phyloP scores from a whole-genome alignment of 805 yeast species.

The Zygosaccharomyces pseudorouxii region DNA sequence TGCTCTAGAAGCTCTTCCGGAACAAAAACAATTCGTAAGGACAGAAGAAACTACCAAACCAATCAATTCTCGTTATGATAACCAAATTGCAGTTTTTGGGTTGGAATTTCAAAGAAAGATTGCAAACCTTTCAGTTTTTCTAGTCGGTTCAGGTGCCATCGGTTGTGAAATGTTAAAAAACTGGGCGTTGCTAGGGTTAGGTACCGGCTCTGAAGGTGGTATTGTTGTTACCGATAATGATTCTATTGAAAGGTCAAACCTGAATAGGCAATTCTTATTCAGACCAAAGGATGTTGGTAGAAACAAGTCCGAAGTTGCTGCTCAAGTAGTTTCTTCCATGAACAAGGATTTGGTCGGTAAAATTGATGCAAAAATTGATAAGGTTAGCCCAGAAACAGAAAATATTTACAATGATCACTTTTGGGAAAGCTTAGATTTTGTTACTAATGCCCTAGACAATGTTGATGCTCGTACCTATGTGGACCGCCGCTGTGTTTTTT shows the following conservation, averaged over 20 bases:
- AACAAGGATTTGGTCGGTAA: constrained; percentile 79
- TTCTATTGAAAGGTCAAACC: constrained; percentile 89
- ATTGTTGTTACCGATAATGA: constrained; percentile 89
- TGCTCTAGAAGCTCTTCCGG: constrained; percentile 86
- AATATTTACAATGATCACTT: constrained; percentile 75
- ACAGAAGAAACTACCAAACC: constrained; percentile 71
- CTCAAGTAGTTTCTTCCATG: constrained; percentile 76
- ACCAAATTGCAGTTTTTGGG: constrained; percentile 95
- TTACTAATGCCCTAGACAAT: constrained; percentile 94
- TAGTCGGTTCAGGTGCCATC: constrained; percentile 97
- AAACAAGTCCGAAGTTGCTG: constrained; percentile 86
- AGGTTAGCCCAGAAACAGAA: constrained; percentile 93
- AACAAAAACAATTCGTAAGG: constrained; percentile 51
- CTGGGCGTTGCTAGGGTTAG: constrained; percentile 97
- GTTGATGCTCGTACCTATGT: constrained; percentile 98
- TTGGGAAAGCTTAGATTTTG: constrained; percentile 82
- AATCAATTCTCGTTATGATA: constrained; percentile 78
- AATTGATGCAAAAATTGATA: constrained; percentile 72
- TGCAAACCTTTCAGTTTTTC: constrained; percentile 74
- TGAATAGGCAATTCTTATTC: constrained; percentile 94
- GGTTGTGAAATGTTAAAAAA: constrained; percentile 98
- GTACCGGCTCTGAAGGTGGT: constrained; percentile 84
- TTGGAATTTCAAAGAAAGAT: constrained; percentile 64
- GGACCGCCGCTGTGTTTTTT: constrained; percentile 94
- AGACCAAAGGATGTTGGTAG: constrained; percentile 92